Conservation (phyloP, 2,329 filamentous ascomycete species). For the Stemphylium vesicarium region DNA sequence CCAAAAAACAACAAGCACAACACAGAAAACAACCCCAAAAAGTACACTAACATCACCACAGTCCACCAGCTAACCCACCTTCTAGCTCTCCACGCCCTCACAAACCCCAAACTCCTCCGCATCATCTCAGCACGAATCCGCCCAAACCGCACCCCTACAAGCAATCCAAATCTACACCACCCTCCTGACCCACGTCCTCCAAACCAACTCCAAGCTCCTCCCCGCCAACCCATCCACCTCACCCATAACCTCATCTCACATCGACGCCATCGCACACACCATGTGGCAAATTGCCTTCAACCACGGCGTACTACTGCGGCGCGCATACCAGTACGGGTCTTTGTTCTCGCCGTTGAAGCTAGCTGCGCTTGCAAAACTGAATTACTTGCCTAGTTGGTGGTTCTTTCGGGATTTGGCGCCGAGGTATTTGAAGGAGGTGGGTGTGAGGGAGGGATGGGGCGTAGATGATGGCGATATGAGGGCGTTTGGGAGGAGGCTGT, state of each 20-base stretch:
- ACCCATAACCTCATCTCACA: background rate
- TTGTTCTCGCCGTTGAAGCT: conserved; percentile 20
- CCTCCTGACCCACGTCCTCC: conserved; percentile 4
- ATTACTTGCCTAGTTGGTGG: conserved; percentile 34
- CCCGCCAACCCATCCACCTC: background rate
- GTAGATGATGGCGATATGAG: conserved; percentile 20
- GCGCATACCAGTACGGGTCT: conserved; percentile 12
- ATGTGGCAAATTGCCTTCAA: conserved; percentile 24
- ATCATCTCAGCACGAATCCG: background rate
- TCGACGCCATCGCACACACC: conserved; percentile 16
- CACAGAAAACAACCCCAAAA: too few species aligned
- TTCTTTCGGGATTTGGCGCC: conserved; percentile 9
- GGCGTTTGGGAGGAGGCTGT: conserved; percentile 1
- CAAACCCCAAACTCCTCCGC: background rate
- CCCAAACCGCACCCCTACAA: background rate
- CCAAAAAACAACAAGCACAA: background rate
- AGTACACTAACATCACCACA: too few species aligned
- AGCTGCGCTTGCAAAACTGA: conserved; percentile 22
- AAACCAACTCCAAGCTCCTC: background rate
- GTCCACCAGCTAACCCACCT: too few species aligned
- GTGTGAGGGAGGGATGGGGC: background rate
- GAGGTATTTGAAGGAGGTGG: too few species aligned
- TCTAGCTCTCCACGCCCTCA: background rate
- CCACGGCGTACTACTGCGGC: background rate
- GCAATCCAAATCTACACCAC: background rate